Evolutionary conservation across 2,329 filamentous ascomycete genomes (phyloP), one percentile per base, ranked within the genome.

Genomic region (Decorospora gaudefroyi): DNA sequence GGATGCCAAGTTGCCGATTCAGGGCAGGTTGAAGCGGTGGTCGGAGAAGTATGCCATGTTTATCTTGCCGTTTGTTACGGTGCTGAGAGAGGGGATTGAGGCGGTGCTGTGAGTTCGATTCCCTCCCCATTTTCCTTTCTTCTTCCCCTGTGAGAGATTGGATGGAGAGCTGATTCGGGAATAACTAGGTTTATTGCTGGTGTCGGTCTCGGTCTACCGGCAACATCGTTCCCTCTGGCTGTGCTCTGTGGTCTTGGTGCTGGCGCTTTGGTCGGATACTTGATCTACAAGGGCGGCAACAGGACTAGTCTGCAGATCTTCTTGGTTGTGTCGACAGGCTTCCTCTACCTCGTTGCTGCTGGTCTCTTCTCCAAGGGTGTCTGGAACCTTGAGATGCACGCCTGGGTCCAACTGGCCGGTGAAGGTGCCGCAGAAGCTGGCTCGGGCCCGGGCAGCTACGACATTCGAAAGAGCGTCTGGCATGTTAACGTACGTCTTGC

Each of bases 41-140:
- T 71, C 77, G 13, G 85, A 91, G 68, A 90, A 87, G 68, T 93
- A 95, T 64, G 83, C 85, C 62, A 89, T 95, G 86, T 93, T 95
- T 67, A 71, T 88, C 31, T 75, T 95, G 41, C 90, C 90, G 1
- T 95, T 95, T 70, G 78, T 95, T 65, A 95, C 90, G 0, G 86
- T 93, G n/a, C 73, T 95, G 10, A 78, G 90, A 23, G 90, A 95
- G 68, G 90, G 90, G 2, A 80, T 95, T 19, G 90, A 96, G 68
- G 88, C 87, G 0, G 85, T 95, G 23, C 81, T 95, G 56, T 64
- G 48, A 55, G 57, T 56, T n/a, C 4, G n/a, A 26, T 8, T 11
- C 11, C 4, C 6, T 16, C n/a, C 8, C 11, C 30, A 3, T 32
- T 2, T 5, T 22, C 7, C 13, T 4, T 13, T 19, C 16, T 15